Base-by-base conservation (phyloP, 1,139 yeast species). In the Debaryomycetaceae sp. region DNA sequence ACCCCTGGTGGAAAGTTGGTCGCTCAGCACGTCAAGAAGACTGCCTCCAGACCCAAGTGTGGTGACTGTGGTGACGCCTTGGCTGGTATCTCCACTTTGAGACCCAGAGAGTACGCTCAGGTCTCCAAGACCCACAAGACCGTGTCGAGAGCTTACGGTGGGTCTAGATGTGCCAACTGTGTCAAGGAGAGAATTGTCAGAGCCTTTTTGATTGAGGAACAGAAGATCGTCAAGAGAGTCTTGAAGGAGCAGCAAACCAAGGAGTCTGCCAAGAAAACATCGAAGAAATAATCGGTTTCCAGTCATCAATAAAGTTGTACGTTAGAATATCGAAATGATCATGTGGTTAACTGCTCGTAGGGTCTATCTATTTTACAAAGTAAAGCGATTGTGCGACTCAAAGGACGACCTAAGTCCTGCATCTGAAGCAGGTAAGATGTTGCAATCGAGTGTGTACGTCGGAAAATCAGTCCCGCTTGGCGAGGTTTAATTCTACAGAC, bases 61-160 rank as follows among this genome's bases (percentile, higher is more conserved):
- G 97, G 96, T 79, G 97, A 88, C 81, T 84, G 95, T 72, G 96
- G 96, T 70, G 61, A 62, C 50, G 81, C 88, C 58, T 81, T 91
- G 58, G 81, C 89, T 53, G 98, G 98, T 78, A 64, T 81, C 65
- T 80, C 95, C 51, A 75, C 95, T 56, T 77, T 89, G 64, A 86
- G 98, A 81, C 96, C 98, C 77, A 84, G 96, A 75, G 78, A 85
- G 74, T 88, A 84, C 78, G 96, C 97, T 55, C 73, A 76, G 58
- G 78, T 89, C 58, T 86, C 96, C 53, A 88, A 83, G 78, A 85
- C 96, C 62, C 85, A 83, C 79, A 89, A 91, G 82, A 83, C 96
- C 53, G 98, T 91, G 56, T 89, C 89, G 67, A 91, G 98, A 81
- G 89, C 96, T 60, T 91, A 91, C 89, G 98, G 98, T 77, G 98